Conservation (phyloP, 2,329 filamentous ascomycete genomes). For the Paramyrothecium sp. region DNA sequence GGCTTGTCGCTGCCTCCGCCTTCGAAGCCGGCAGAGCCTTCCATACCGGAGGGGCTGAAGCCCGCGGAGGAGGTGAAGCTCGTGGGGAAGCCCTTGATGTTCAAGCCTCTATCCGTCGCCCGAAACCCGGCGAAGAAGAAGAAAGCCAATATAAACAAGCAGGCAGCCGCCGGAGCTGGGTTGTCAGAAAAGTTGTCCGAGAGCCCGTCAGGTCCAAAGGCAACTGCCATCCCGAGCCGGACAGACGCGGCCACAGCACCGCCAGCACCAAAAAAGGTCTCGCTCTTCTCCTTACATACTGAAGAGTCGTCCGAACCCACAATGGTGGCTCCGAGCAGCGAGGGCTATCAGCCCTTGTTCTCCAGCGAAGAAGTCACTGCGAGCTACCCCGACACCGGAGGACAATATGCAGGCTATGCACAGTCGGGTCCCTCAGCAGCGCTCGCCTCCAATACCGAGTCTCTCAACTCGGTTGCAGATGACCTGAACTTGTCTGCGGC, state of each 20-base stretch:
- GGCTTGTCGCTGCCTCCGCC: slow-evolving; percentile 38
- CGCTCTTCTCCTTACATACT: slow-evolving; percentile 65
- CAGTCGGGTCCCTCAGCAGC: slow-evolving; percentile 30
- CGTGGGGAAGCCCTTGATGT: slow-evolving; percentile 79
- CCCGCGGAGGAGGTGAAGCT: slow-evolving; percentile 64
- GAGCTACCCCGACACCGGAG: slow-evolving; percentile 29
- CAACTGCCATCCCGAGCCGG: slow-evolving; percentile 11
- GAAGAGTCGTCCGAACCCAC: slow-evolving; percentile 32
- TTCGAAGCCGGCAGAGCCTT: slow-evolving; percentile 39
- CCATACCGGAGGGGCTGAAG: slow-evolving; percentile 55
- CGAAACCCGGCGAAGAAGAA: slow-evolving; percentile 72
- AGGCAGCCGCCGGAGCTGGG: background rate
- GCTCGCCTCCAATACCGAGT: slow-evolving; percentile 37
- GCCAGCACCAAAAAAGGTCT: slow-evolving; percentile 52
- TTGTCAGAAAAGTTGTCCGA: slow-evolving; percentile 8
- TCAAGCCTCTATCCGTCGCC: slow-evolving; percentile 83
- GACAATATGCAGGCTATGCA: slow-evolving; percentile 17
- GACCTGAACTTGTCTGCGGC: slow-evolving; percentile 77
- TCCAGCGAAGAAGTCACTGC: slow-evolving; percentile 25
- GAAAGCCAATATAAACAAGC: slow-evolving; percentile 29
- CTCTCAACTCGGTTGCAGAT: slow-evolving; percentile 69
- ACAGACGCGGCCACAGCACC: slow-evolving; percentile 17
- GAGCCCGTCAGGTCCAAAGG: slow-evolving; percentile 7
- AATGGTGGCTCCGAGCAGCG: slow-evolving; percentile 14
- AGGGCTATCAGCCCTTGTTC: slow-evolving; percentile 53